phyloP scores from a whole-genome alignment of 2,329 filamentous ascomycete genomes.

The Penicillium sp. region DNA sequence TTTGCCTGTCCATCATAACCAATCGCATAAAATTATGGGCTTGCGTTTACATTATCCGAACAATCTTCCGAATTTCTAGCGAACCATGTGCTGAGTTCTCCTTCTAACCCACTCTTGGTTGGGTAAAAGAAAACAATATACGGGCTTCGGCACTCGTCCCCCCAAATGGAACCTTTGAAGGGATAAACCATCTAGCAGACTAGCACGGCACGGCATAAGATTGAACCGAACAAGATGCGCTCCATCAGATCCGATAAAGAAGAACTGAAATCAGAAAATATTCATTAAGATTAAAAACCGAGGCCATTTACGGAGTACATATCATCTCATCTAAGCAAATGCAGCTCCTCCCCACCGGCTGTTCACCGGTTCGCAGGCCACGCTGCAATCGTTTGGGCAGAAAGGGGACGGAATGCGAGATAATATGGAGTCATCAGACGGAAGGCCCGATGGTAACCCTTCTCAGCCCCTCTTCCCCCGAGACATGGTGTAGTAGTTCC shows the following conservation, averaged over 20 bases:
- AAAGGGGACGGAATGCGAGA: constrained; percentile 11
- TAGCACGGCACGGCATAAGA: too few relatives aligned
- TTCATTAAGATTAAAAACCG: background rate
- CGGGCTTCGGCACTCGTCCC: background rate
- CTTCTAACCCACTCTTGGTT: background rate
- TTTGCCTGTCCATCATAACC: background rate
- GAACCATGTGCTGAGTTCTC: background rate
- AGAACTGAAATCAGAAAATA: background rate
- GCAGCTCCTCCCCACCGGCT: constrained; percentile 7
- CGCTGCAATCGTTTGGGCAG: constrained; percentile 1
- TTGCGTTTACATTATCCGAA: background rate
- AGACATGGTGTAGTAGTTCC: constrained; percentile 10
- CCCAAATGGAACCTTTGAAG: background rate
- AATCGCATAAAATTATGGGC: constrained; percentile 6
- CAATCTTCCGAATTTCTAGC: background rate
- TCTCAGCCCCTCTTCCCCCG: background rate
- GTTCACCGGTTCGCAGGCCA: constrained; percentile 1
- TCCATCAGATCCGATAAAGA: background rate
- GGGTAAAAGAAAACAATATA: background rate
- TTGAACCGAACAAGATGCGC: background rate
- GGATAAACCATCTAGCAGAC: background rate
- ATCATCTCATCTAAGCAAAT: constrained; percentile 1
- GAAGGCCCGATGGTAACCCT: constrained; percentile 7
- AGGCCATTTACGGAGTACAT: background rate
- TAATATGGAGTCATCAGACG: constrained; percentile 9